Evolutionary conservation across 2,329 filamentous ascomycete genomes (phyloP).

Genomic region (Lachnellula cervina): DNA sequence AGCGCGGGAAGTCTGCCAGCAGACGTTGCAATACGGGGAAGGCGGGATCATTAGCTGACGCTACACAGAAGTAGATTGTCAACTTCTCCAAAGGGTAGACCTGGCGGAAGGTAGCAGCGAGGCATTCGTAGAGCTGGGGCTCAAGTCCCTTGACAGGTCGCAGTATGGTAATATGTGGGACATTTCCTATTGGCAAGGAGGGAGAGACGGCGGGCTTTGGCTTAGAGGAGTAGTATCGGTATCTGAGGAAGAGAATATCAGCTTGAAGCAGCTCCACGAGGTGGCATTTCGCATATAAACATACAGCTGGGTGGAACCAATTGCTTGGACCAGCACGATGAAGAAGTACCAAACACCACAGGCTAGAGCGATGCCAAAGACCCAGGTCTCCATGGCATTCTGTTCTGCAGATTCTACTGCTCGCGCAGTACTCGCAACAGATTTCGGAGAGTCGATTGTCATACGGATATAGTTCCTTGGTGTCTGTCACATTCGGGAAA

Average conservation of each 20-base stretch:
- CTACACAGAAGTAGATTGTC: slow-evolving; percentile 77
- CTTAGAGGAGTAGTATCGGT: slow-evolving; percentile 48
- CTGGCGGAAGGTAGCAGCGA: slow-evolving; percentile 79
- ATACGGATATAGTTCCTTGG: slow-evolving; percentile 1
- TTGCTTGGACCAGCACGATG: slow-evolving; percentile 49
- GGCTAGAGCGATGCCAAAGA: slow-evolving; percentile 37
- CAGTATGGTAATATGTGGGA: slow-evolving; percentile 84
- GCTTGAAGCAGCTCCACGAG: background rate
- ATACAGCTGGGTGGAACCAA: slow-evolving; percentile 54
- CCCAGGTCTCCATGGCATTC: slow-evolving; percentile 19
- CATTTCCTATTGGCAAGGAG: slow-evolving; percentile 44
- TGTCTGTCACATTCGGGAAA: background rate
- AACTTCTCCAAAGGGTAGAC: slow-evolving; percentile 72
- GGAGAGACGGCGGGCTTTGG: slow-evolving; percentile 48
- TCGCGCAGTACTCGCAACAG: slow-evolving; percentile 5
- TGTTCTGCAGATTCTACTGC: slow-evolving; percentile 1
- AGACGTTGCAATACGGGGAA: slow-evolving; percentile 68
- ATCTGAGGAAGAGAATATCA: slow-evolving; percentile 35
- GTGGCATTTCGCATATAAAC: slow-evolving; percentile 4
- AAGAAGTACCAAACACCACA: slow-evolving; percentile 50
- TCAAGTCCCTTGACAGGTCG: slow-evolving; percentile 92
- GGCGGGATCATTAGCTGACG: slow-evolving; percentile 69
- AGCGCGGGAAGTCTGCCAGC: slow-evolving; percentile 64
- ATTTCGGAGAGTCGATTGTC: slow-evolving; percentile 1
- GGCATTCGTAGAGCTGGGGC: slow-evolving; percentile 84